phyloP scores from a whole-genome alignment of 83 land plant species.

The Picea engelmannii region DNA sequence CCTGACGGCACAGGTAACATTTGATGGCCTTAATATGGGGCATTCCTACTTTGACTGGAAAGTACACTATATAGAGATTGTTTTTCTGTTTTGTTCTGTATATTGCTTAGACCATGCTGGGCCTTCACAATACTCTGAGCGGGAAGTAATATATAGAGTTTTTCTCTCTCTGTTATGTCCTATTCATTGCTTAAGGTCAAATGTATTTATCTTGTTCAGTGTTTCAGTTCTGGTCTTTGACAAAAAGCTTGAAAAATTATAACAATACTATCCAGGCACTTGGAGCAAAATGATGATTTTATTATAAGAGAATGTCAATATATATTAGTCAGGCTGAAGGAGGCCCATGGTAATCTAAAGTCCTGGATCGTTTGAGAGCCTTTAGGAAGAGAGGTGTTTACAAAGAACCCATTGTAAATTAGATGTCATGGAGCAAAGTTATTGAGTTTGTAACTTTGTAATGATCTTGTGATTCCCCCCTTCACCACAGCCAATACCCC shows the following conservation, averaged over 20 bases:
- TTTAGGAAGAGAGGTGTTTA: not conserved
- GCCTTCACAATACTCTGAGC: not conserved
- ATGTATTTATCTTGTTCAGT: too few species aligned
- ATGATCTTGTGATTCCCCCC: not conserved
- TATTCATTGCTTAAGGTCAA: not conserved
- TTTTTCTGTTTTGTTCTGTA: not conserved
- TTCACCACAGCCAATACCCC: too few species aligned
- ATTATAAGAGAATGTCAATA: too few species aligned
- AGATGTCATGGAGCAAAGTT: not conserved
- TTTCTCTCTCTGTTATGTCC: not conserved
- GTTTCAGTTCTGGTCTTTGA: too few species aligned
- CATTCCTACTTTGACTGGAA: not conserved
- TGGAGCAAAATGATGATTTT: too few species aligned
- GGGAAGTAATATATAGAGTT: not conserved
- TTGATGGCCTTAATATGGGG: slow-evolving; percentile 5
- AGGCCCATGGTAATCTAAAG: not conserved
- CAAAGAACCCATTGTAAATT: not conserved
- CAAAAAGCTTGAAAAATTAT: too few species aligned
- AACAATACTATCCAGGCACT: too few species aligned
- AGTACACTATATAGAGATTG: not conserved
- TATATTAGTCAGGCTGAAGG: not conserved
- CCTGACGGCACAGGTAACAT: slow-evolving; percentile 27
- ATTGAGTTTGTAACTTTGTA: not conserved
- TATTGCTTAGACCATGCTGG: not conserved
- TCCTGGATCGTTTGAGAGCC: not conserved